Percentiles rank a stretch among this genome's conserved stretches.
phyloP scores from a whole-genome alignment of 164 flowering plant genomes.

The Stephania japonica region DNA sequence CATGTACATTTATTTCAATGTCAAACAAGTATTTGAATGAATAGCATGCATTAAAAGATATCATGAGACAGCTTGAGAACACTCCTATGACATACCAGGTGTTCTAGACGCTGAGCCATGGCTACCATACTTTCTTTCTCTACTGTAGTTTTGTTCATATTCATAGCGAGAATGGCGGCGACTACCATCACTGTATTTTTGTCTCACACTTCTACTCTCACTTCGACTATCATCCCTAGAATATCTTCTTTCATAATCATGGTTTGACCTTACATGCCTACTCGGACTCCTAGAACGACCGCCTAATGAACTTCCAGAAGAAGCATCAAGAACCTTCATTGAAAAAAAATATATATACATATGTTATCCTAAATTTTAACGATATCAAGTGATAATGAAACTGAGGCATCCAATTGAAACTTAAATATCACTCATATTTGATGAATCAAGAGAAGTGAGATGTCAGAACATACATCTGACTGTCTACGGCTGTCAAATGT shows the following conservation, averaged over 20 bases:
- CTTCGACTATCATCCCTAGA: slow-evolving; percentile 27
- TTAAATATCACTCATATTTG: neutral
- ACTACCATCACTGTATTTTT: slow-evolving; percentile 23
- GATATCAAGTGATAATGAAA: neutral
- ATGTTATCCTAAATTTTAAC: neutral
- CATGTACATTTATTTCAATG: neutral
- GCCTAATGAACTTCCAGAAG: slow-evolving; percentile 30
- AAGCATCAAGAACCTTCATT: slow-evolving; percentile 33
- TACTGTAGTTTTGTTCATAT: slow-evolving; percentile 26
- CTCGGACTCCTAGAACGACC: slow-evolving; percentile 27
- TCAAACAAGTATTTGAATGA: neutral
- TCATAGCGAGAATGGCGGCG: slow-evolving; percentile 22
- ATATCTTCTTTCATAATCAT: slow-evolving; percentile 34
- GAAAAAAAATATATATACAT: slow-evolving; percentile 5
- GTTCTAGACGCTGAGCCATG: slow-evolving; percentile 42
- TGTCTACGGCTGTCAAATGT: slow-evolving; percentile 20
- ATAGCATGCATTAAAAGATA: neutral
- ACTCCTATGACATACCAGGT: slow-evolving; percentile 38
- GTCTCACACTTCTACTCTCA: slow-evolving; percentile 30
- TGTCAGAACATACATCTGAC: slow-evolving; percentile 31
- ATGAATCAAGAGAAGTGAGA: neutral
- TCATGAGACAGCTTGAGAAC: neutral
- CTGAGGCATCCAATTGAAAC: neutral
- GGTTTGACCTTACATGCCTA: slow-evolving; percentile 31
- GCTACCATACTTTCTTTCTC: slow-evolving; percentile 47